Conservation (phyloP, 2,329 filamentous ascomycete species). For the Scedosporium dehoogii region DNA sequence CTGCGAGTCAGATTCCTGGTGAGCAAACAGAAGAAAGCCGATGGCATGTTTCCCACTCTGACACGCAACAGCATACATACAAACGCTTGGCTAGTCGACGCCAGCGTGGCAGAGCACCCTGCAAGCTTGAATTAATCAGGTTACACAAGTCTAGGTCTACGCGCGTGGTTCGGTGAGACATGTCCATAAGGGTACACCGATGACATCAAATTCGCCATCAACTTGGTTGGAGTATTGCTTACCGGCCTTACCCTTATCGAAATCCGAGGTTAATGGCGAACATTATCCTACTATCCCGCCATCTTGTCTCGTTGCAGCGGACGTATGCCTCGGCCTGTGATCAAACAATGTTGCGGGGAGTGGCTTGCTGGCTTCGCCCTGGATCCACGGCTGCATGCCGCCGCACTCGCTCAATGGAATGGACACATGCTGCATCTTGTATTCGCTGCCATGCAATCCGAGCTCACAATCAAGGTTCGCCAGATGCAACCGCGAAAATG, state of each 20-base stretch:
- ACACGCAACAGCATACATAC: not conserved
- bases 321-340: not conserved
- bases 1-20: not conserved
- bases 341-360: not conserved
- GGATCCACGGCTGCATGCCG: not conserved
- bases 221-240: not conserved
- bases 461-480: not conserved
- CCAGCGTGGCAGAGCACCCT: not conserved
- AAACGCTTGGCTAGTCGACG: not conserved
- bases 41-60: not conserved
- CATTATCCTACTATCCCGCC: not conserved
- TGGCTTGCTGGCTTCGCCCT: not conserved
- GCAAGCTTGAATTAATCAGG: not conserved
- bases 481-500: not conserved
- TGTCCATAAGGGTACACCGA: not conserved
- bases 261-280: not conserved
- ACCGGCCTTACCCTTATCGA: not conserved
- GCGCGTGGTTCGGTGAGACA: not conserved
- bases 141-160: not conserved
- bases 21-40: not conserved
- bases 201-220: not conserved
- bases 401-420: not conserved
- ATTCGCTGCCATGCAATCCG: not conserved
- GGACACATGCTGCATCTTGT: not conserved
- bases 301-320: not conserved